Evolutionary conservation across 495 filamentous ascomycete species (phyloP), one percentile per base, ranked within the genome.

Genomic region (Hypoxylon intermedium): DNA sequence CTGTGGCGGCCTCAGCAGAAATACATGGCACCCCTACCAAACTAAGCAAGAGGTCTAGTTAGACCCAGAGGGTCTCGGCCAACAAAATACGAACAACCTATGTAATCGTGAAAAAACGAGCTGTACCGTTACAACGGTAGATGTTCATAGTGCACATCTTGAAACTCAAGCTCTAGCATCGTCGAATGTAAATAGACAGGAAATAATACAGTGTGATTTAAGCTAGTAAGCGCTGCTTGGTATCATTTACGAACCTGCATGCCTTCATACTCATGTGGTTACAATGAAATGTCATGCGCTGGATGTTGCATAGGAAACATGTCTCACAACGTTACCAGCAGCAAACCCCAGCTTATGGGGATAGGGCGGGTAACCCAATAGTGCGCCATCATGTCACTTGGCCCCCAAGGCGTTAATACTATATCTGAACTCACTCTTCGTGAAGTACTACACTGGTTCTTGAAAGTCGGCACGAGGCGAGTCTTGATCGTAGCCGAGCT

Each of bases 1-100:
- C 51, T 69, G 7, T 69, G 67, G 67, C 58, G 67, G 2, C 67
- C 67, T 1, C 53, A 57, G 50, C 67, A 69, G 33, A 69, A 69
- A 19, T 69, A 69, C 47, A 54, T 57, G 11, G 24, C 58, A 5
- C 63, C 67, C 28, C 44, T 60, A 19, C 49, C 63, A 36, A 69
- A 69, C 37, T 69, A 66, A 16, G 36, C 3, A 37, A 37, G 2
- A 2, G n/a, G 15, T n/a, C 34, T 37, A 37, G 34, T 13, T 34
- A 11, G 15, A 4, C 3, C 6, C n/a, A 6, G 15, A 13, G 13
- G 9, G 9, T 9, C 34, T 50, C 43, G n/a, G 16, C 36, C 4
- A 24, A 44, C 42, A 20, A 15, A 37, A 15, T 40, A 37, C n/a
- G n/a, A 3, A 3, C 7, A 15, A 13, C 12, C 12, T 21, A 45